Percentiles rank a stretch among this genome's conserved stretches.
phyloP scores from a whole-genome alignment of 73 alveolate genomes.

The Blepharisma japonicum region DNA sequence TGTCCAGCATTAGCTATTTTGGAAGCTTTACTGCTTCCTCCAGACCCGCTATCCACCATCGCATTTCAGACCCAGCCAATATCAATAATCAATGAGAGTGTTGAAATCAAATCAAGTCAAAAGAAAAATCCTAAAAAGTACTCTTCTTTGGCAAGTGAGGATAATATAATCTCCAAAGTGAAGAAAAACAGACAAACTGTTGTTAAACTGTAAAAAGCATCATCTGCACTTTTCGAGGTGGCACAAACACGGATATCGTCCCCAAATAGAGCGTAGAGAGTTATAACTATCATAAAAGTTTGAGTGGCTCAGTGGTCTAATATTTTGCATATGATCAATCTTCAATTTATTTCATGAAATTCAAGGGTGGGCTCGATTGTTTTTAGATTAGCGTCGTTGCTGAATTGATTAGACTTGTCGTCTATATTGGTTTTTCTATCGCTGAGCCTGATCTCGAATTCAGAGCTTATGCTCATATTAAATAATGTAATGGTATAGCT shows the following conservation, averaged over 20 bases:
- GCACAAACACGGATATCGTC: constrained; percentile 74
- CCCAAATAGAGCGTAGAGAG: constrained; percentile 83
- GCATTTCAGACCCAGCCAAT: constrained; percentile 81
- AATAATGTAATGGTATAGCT: too few relatives aligned
- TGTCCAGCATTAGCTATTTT: constrained; percentile 54
- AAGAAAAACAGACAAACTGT: constrained; percentile 43
- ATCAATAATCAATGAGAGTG: constrained; percentile 77
- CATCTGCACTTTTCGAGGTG: constrained; percentile 47
- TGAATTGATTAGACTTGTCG: too few relatives aligned
- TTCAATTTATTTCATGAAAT: too few relatives aligned
- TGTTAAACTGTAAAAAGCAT: constrained; percentile 38
- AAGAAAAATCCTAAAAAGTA: constrained; percentile 74
- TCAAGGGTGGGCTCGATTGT: too few relatives aligned
- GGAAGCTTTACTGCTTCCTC: constrained; percentile 54
- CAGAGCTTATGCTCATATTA: too few relatives aligned
- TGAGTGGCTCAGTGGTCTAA: constrained; percentile 34
- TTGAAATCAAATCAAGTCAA: constrained; percentile 83
- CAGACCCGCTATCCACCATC: constrained; percentile 48
- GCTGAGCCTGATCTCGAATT: too few relatives aligned
- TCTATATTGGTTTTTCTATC: too few relatives aligned
- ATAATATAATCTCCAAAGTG: constrained; percentile 37
- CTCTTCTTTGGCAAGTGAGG: constrained; percentile 45
- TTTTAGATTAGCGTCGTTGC: too few relatives aligned
- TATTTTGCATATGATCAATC: too few relatives aligned
- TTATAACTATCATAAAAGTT: constrained; percentile 61